Evolutionary conservation across 2,329 filamentous ascomycete species (phyloP), one percentile per base, ranked within the genome.

Genomic region (Fusarium euwallaceae): DNA sequence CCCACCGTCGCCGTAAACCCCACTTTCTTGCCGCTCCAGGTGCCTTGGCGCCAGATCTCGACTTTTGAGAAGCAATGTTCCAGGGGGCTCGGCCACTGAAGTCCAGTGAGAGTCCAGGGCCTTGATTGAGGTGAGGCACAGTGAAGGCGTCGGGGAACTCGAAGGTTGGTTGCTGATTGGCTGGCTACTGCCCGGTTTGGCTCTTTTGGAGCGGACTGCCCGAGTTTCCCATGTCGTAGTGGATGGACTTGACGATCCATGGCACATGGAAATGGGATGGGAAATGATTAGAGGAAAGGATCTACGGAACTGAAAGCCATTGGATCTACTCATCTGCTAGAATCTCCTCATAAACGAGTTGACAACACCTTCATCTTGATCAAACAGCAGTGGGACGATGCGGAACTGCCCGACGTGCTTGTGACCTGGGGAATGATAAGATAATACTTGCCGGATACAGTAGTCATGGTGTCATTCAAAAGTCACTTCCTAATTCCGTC

Each of bases 181-280:
- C 36, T 72, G 72, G 72, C 36, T 37, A 51, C 24, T 55, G 39
- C 27, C 11, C 20, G 36, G n/a, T 24, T 17, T 58, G 16, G 27
- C 36, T 62, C 61, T 43, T 43, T 69, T 48, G 61, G 55, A 10
- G 39, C 58, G 34, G 34, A 62, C 58, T 51, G 56, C 43, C 61
- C 34, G 8, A 64, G 71, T 61, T 61, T 72, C 72, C 37, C 58
- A 61, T 66, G 64, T 36, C 37, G 61, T 62, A 62, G 72, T 45
- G 36, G 63, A 41, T 70, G 69, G 65, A 37, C 72, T 72, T 74
- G 72, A 67, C 62, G 72, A 73, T 74, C 69, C 59, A 63, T 64
- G 59, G 69, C 61, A 73, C 65, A 62, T 27, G 43, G 53, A 67
- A 60, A 64, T 72, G 51, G 17, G 32, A 39, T 48, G 34, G 36